phyloP scores from a whole-genome alignment of 306 rosid species.

The Hippophae rhamnoides region DNA sequence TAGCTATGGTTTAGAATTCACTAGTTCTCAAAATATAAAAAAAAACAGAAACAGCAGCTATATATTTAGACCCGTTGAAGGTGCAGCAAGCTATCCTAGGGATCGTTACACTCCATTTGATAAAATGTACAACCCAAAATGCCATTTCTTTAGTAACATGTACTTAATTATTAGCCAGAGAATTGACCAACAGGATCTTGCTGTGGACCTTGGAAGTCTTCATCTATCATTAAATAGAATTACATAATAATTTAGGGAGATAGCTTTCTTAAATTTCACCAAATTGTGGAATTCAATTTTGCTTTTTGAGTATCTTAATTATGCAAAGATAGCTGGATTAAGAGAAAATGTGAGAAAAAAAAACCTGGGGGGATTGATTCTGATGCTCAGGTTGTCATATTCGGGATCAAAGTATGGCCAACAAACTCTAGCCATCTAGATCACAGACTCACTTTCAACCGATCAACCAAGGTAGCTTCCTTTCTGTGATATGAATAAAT shows the following conservation, averaged over 20 bases:
- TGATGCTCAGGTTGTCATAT: conserved; percentile 67
- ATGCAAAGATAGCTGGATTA: neutral
- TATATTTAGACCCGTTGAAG: no score
- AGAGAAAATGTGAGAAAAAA: conserved; percentile 5
- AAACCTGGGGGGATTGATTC: conserved; percentile 84
- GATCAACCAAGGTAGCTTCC: conserved; percentile 11
- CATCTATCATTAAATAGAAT: no score
- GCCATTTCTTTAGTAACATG: no score
- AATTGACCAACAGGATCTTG: neutral
- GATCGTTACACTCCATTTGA: no score
- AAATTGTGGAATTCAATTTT: neutral
- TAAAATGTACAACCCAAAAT: no score
- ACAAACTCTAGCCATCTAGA: conserved; percentile 53
- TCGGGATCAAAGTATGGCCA: conserved; percentile 90
- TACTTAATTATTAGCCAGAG: neutral
- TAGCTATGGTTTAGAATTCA: neutral
- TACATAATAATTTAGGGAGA: no score
- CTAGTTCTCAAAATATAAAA: no score
- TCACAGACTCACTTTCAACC: conserved; percentile 5
- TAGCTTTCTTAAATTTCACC: neutral
- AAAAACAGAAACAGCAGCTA: no score
- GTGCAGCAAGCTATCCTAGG: no score
- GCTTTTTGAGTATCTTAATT: no score
- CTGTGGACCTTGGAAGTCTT: no score
- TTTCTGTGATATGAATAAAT: conserved; percentile 23